These are phyloP conservation scores for Solanum rostratum DNA, from an alignment of 257 asterid species.

Conservation along the genomic window DNA sequence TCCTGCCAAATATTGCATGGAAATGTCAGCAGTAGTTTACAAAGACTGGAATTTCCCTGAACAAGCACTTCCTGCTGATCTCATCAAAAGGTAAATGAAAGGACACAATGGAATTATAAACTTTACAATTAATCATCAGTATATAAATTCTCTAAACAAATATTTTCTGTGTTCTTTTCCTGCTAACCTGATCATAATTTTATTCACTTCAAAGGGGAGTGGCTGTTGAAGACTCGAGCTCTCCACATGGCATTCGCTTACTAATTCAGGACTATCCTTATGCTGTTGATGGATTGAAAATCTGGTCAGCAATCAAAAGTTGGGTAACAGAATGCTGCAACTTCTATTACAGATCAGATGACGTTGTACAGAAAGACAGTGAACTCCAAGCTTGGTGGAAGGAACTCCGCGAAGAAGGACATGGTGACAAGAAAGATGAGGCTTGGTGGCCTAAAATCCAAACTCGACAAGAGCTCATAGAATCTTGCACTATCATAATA, in stretches of 20 bases:
- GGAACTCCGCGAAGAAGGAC: constrained; percentile 52
- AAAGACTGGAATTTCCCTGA: constrained; percentile 57
- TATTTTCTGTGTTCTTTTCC: not conserved
- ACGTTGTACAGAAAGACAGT: constrained; percentile 23
- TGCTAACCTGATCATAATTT: not conserved
- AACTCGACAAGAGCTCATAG: constrained; percentile 31
- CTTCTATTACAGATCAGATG: constrained; percentile 46
- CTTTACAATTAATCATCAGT: not conserved
- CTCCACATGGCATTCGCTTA: constrained; percentile 50
- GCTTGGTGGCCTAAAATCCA: constrained; percentile 76
- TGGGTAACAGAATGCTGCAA: constrained; percentile 64
- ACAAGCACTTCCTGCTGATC: constrained; percentile 78
- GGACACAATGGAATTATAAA: not conserved
- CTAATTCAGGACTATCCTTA: constrained; percentile 62
- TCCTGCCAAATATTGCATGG: constrained; percentile 50
- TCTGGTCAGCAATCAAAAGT: constrained; percentile 63
- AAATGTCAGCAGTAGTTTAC: constrained; percentile 41
- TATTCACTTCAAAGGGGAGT: constrained; percentile 33
- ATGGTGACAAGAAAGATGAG: constrained; percentile 56
- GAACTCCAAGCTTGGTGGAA: constrained; percentile 89
- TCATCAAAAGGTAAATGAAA: constrained; percentile 26
- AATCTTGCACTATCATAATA: constrained; percentile 56
- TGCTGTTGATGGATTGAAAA: constrained; percentile 75
- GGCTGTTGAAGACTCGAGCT: constrained; percentile 47
- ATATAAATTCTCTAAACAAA: not conserved